Evolutionary conservation across 306 rosid genomes (phyloP), one percentile per base, ranked within the genome.

Genomic region (Cicer yamashitae): DNA sequence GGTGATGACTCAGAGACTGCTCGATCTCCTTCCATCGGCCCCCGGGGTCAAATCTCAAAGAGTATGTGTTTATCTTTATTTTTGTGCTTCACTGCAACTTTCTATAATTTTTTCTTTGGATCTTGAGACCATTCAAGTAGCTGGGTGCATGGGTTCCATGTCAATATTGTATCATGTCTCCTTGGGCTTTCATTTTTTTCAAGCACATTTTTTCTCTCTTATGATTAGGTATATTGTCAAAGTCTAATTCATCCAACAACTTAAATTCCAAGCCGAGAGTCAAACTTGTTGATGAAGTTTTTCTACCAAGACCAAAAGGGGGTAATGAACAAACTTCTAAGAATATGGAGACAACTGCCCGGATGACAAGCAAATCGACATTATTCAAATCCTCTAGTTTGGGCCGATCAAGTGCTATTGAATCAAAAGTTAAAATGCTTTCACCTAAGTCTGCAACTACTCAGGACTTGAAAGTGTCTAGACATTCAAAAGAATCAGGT

Each of bases 381-480:
- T 89, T 93, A 15, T 90, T 89, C 75, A 94, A 86, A 85, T 81
- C 89, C 46, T 25, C 84, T 1, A 86, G 78, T 81, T 72, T 80
- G 69, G 85, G 94, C 17, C 87, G 91, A 71, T 59, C 81, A 10
- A 83, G 77, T 84, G 75, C 81, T 30, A 13, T 88, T 39, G 97
- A 89, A 68, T 79, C 96, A 66, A 94, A 92, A 88, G 93, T 90
- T 77, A 94, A 89, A 89, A 88, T 85, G 91, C 79, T 89, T 46
- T 74, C 88, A 0, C 75, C 93, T 3, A 92, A 85, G 66, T 58
- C 85, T 81, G 47, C 71, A 71, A 74, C 77, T 71, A 65, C 73
- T 64, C 85, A 83, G 71, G 99, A 94, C 60, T 38, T 77, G 34
- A 94, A 90, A 86, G 92, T 89, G 73, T 46, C 80, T 60, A 89